phyloP scores from a whole-genome alignment of 371 early-diverging fungal genomes.

The Mortierella sp. region DNA sequence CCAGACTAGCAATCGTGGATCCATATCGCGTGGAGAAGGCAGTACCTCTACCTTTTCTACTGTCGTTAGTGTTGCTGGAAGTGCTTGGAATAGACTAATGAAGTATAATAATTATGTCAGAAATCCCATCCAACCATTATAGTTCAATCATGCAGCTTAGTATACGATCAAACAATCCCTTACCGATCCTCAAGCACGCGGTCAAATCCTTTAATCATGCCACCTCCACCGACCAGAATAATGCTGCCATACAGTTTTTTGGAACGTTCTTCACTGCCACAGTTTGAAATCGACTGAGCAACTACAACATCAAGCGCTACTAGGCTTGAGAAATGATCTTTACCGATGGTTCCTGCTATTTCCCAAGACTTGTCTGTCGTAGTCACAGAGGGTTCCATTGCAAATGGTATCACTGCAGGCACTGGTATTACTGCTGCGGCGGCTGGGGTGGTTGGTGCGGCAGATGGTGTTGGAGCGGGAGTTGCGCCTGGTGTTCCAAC shows the following conservation, averaged over 20 bases:
- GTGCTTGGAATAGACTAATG: slow-evolving; percentile 49
- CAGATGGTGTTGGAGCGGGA: slow-evolving; percentile 42
- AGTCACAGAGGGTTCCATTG: slow-evolving; percentile 50
- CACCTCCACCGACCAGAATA: slow-evolving; percentile 90
- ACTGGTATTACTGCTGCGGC: slow-evolving; percentile 2
- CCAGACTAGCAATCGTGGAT: slow-evolving; percentile 90
- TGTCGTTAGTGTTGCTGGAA: slow-evolving; percentile 47
- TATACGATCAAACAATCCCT: slow-evolving; percentile 11
- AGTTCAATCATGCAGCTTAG: background rate
- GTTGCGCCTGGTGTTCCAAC: slow-evolving; percentile 46
- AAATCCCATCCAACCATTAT: background rate
- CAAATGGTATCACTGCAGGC: slow-evolving; percentile 29
- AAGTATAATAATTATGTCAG: background rate
- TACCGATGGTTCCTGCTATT: slow-evolving; percentile 48
- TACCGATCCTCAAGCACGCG: slow-evolving; percentile 79
- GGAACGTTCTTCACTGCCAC: slow-evolving; percentile 78
- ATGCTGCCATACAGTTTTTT: slow-evolving; percentile 81
- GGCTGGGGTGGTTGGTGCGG: slow-evolving; percentile 13
- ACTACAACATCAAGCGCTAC: slow-evolving; percentile 82
- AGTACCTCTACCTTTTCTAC: slow-evolving; percentile 81
- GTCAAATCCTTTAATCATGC: slow-evolving; percentile 77
- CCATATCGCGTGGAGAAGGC: slow-evolving; percentile 88
- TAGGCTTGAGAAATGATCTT: slow-evolving; percentile 45
- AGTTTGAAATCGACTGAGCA: slow-evolving; percentile 79
- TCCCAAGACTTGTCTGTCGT: slow-evolving; percentile 50